A percentile compares a stretch with the other conserved stretches of the same genome.
phyloP scores from a whole-genome alignment of 2,329 filamentous ascomycete genomes.

The Apiospora aurea region DNA sequence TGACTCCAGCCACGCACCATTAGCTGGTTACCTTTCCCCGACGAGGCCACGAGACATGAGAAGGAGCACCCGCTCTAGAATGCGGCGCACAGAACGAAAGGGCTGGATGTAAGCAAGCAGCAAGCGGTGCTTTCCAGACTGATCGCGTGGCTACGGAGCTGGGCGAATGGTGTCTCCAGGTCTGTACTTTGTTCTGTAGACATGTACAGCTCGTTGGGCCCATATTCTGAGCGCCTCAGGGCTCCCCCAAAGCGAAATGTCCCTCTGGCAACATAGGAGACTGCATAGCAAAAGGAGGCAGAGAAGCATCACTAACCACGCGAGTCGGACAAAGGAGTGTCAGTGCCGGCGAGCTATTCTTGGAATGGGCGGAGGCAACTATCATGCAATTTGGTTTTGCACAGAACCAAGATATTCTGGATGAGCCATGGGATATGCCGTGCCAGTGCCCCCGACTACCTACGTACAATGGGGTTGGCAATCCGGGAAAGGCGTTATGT shows the following conservation, averaged over 20 bases:
- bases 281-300: background rate
- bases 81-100: background rate
- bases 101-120: background rate
- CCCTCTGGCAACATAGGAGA: too few relatives aligned
- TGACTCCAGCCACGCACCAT: background rate
- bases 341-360: background rate
- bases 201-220: background rate
- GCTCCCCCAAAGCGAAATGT: background rate
- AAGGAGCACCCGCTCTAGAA: background rate
- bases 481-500: background rate
- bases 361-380: background rate
- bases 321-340: background rate
- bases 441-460: background rate
- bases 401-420: background rate
- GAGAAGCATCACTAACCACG: background rate
- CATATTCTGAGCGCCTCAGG: background rate
- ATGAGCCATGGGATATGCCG: background rate
- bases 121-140: background rate
- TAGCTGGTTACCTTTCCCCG: too few relatives aligned
- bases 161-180: background rate
- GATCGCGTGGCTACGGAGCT: background rate
- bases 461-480: background rate
- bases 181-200: background rate
- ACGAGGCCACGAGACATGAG: background rate
- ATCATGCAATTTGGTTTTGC: background rate